Base-by-base conservation (phyloP, 306 rosid genomes). In the Castanea crenata region DNA sequence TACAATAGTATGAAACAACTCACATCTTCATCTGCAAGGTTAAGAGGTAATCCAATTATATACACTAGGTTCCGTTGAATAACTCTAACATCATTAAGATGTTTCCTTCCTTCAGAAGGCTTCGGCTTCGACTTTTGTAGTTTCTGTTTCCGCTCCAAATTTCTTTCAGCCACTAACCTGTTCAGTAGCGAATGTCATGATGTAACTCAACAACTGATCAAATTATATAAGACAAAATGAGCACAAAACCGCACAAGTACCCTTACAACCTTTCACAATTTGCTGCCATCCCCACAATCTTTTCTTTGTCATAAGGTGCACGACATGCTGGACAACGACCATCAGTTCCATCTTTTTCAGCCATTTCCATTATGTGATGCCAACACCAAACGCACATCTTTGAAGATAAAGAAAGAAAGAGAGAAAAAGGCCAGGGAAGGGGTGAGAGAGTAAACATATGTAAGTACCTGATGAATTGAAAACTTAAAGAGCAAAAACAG, bases 361-460 rank as follows among this genome's bases (percentile, higher is more conserved):
- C 86, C 85, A 87, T 87, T 87, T 87, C 88, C 86, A 84, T 84
- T 71, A 87, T 87, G 75, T 87, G 83, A 71, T 87, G 90, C 88
- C 90, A 87, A 71, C 90, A 87, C 88, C 90, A 87, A 55, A 87
- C 90, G 25, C 90, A 87, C 25, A 84, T 87, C 88, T 87, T 77
- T 32, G 63, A 49, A 74, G 52, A 73, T 25, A 19, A 58, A 32
- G 29, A 44, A 80, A 74, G 78, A 34, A 25, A 18, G 15, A 74
- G 46, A 76, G 46, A 76, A 69, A 8, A 32, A 32, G 61, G 62
- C 68, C 54, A 10, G 54, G 54, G 54, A 13, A 49, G 16, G 54
- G 16, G 54, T 1, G 5, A 41, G 46, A 8, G 16, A 49, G 54
- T 12, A 49, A 74, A 57, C 32, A 68, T 25, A 32, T 56, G 11